Percentiles rank a stretch among this genome's conserved stretches.
Conservation (phyloP, 441 rosid species). For the Syzygium syzygioides region DNA sequence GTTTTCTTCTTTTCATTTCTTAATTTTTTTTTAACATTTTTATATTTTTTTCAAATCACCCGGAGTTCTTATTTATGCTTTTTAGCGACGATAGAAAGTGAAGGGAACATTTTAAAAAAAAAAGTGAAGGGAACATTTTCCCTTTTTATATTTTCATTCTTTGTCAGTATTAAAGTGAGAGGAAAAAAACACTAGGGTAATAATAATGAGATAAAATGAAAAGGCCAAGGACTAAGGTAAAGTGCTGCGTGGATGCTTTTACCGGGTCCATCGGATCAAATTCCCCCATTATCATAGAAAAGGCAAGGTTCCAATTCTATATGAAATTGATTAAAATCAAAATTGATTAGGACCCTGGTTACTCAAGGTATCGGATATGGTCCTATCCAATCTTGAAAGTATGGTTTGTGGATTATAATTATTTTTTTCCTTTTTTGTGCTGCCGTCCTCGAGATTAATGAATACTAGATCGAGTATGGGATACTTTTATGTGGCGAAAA, state of each 20-base stretch:
- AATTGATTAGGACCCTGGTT: background rate
- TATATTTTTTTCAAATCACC: background rate
- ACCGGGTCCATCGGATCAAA: background rate
- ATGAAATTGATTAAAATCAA: background rate
- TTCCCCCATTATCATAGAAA: background rate
- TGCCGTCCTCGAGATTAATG: background rate
- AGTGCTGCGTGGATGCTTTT: background rate
- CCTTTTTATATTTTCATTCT: background rate
- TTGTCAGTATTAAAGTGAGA: background rate
- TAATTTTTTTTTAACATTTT: background rate
- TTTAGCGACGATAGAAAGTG: background rate
- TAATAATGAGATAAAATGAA: background rate
- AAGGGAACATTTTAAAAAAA: background rate
- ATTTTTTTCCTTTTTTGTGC: background rate
- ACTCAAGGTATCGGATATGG: background rate
- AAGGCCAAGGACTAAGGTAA: background rate
- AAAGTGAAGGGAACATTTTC: background rate
- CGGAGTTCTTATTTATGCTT: background rate
- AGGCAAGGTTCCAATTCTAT: background rate
- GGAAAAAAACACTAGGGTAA: background rate
- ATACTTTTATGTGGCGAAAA: background rate
- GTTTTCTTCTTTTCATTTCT: background rate
- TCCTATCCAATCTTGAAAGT: background rate
- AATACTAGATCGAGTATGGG: rapidly evolving
- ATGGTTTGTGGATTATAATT: background rate